Percentiles rank a stretch among this genome's conserved stretches.
phyloP scores from a whole-genome alignment of 139 green algal genomes.

The Picocystis salinarum region DNA sequence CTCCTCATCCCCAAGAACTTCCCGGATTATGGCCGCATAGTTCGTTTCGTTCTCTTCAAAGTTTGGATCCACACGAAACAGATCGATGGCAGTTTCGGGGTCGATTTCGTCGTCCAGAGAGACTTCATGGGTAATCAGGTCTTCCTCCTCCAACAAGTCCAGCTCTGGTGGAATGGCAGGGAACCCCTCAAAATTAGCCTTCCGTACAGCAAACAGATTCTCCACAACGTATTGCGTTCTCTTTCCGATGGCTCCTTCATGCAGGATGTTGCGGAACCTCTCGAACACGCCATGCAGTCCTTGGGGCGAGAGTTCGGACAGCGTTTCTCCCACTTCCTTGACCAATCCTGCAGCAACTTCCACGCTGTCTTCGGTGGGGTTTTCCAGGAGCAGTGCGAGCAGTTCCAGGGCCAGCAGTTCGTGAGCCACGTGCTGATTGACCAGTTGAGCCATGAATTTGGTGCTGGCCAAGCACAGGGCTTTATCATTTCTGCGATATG shows the following conservation, averaged over 20 bases:
- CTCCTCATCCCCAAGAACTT: conserved; percentile 58
- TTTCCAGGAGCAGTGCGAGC: conserved; percentile 76
- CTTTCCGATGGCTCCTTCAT: conserved; percentile 74
- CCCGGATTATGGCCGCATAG: conserved; percentile 39
- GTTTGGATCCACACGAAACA: conserved; percentile 11
- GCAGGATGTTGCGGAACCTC: conserved; percentile 65
- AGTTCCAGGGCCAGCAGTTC: conserved; percentile 83
- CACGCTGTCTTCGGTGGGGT: conserved; percentile 72
- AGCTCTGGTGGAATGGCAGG: conserved; percentile 47
- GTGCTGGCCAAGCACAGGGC: conserved; percentile 51
- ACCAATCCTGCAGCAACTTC: conserved; percentile 53
- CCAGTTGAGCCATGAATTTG: conserved; percentile 81
- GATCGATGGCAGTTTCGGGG: not conserved
- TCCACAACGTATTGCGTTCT: conserved; percentile 86
- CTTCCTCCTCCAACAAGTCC: conserved; percentile 81
- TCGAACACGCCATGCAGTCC: conserved; percentile 66
- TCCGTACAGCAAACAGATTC: conserved; percentile 69
- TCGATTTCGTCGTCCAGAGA: conserved; percentile 37
- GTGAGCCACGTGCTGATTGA: conserved; percentile 76
- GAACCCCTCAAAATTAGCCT: conserved; percentile 61
- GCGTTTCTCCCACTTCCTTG: conserved; percentile 48
- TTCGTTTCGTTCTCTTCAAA: conserved; percentile 42
- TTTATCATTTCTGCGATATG: conserved; percentile 93
- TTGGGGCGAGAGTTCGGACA: conserved; percentile 41
- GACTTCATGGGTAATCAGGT: conserved; percentile 92